These are phyloP conservation scores for Aspergillus kassunensis DNA, from an alignment of 495 filamentous ascomycete species.

Conservation along the genomic window DNA sequence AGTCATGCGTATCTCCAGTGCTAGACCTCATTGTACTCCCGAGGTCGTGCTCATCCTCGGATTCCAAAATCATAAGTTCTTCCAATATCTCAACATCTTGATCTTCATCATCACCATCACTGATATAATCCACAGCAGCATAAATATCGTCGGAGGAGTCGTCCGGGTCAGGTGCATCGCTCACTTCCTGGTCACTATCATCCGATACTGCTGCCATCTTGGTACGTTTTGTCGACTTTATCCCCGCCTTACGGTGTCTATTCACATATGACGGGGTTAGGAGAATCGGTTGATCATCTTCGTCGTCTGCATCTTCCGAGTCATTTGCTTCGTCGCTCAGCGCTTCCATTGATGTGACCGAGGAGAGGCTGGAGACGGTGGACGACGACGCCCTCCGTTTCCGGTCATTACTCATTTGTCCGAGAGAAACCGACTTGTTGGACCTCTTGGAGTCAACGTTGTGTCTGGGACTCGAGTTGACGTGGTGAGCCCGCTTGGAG, in stretches of 20 bases:
- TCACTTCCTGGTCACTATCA: conserved; percentile 50
- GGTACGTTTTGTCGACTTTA: conserved; percentile 25
- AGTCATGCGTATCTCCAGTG: conserved; percentile 47
- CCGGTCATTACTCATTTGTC: conserved; percentile 22
- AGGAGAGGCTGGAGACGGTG: conserved; percentile 43
- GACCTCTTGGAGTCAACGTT: conserved; percentile 23
- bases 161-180: conserved; percentile 32
- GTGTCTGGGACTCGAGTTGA: conserved; percentile 19
- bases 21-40: conserved; percentile 21
- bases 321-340: conserved; percentile 39
- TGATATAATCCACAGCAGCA: conserved; percentile 72
- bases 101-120: conserved; percentile 73
- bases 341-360: conserved; percentile 37
- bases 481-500: conserved; percentile 30
- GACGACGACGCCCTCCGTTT: conserved; percentile 39
- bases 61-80: conserved; percentile 65
- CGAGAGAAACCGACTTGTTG: conserved; percentile 22
- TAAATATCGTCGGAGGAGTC: conserved; percentile 62
- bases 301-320: conserved; percentile 47
- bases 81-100: conserved; percentile 67
- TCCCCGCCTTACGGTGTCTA: conserved; percentile 44
- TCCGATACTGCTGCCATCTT: conserved; percentile 53
- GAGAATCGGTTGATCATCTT: conserved; percentile 48
- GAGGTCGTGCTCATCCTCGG: conserved; percentile 41
- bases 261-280: conserved; percentile 50